phyloP scores from a whole-genome alignment of 2,329 filamentous ascomycete species.

The Anthostomella pinea region DNA sequence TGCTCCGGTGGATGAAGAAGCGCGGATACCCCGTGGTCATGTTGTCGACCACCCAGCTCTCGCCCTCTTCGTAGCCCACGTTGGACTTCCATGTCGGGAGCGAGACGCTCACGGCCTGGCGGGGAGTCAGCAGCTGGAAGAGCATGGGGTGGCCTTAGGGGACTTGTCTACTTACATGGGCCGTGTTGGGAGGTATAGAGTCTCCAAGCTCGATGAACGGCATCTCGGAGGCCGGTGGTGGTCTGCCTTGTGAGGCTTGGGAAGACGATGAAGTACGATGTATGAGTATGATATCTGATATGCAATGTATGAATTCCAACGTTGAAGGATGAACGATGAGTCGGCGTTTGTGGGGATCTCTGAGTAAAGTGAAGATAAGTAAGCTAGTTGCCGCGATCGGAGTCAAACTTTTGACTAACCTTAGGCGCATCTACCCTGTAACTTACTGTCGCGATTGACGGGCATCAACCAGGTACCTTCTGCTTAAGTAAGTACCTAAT shows the following conservation, averaged over 20 bases:
- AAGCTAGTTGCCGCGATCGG: constrained; percentile 25
- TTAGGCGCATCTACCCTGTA: no score
- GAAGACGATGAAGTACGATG: no score
- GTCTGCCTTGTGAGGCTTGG: no score
- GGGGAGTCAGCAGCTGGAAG: not conserved
- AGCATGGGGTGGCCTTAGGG: no score
- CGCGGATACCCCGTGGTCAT: constrained; percentile 93
- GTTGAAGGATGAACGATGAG: no score
- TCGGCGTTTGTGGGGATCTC: no score
- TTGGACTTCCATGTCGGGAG: constrained; percentile 91
- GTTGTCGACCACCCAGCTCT: constrained; percentile 78
- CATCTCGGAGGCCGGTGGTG: constrained; percentile 42
- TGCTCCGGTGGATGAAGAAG: constrained; percentile 88
- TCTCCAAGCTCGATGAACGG: constrained; percentile 58
- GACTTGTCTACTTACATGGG: constrained; percentile 75
- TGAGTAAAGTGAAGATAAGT: no score
- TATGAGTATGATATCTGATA: constrained; percentile 1
- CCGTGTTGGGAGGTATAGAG: constrained; percentile 73
- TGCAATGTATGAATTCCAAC: no score
- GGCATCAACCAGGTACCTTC: no score
- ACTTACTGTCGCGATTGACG: no score
- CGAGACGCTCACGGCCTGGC: constrained; percentile 90
- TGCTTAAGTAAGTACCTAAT: no score
- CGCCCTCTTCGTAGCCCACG: constrained; percentile 89
- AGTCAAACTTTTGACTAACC: constrained; percentile 18